Base-by-base conservation (phyloP, 768 basidiomycete genomes). In the Coprinopsis sp. region DNA sequence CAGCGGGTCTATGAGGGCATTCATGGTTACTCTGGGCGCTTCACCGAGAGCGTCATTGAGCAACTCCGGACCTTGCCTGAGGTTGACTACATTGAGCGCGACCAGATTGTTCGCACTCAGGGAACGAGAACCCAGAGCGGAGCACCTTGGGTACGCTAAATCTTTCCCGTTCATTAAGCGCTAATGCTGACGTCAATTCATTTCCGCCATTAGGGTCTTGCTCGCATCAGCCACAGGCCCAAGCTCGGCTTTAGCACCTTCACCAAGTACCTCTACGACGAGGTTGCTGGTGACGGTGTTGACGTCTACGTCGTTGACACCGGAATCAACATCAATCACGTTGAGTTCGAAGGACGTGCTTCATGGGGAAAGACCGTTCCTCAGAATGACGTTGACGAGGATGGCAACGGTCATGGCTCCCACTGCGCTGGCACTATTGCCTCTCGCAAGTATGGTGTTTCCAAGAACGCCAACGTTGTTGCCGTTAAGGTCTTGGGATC, bases 361-460 rank as follows among this genome's bases (percentile, higher is more conserved):
- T 67, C 57, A 11, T 98, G 96, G 96, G 96, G 95, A 37, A 87
- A 83, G 74, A 98, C 96, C 16, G 77, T 98, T 52, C 92, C 95
- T 6, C 40, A 59, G 57, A 81, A 86, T 57, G 93, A 95, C 54
- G 76, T 74, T 3, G 95, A 98, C 56, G 78, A 79, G 53, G 96
- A 98, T 57, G 89, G 82, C 47, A 97, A 98, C 64, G 96, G 96
- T 52, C 96, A 99, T 60, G 96, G 95, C 31, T 79, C 88, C 25
- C 92, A 94, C 64, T 94, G 91, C 55, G 93, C 94, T 37, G 94
- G 94, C 44, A 99, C 94, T 24, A 94, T 98, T 54, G 96, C 84
- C n/a, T 92, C 90, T 4, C 69, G 72, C 58, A 88, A 84, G 67
- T 98, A 91, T 59, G 96, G 96, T 68, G 92, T 99, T 36, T 93